These are phyloP conservation scores for Schizochytrium sp. DNA, from an alignment of 108 stramenopile species.

Conservation along the genomic window DNA sequence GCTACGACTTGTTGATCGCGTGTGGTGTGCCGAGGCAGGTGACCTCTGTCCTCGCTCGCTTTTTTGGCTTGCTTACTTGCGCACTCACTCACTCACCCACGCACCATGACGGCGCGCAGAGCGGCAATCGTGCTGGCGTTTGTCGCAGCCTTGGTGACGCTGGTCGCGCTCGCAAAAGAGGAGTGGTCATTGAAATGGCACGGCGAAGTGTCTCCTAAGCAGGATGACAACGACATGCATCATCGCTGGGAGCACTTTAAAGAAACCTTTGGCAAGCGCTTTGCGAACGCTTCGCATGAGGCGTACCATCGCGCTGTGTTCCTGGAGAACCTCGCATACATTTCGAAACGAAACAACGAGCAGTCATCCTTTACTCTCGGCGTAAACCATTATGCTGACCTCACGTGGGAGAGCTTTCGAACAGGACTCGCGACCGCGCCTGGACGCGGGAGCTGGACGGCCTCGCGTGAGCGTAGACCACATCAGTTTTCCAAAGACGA, in stretches of 20 bases:
- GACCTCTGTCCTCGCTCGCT: too few species aligned
- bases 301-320: not conserved
- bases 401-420: not conserved
- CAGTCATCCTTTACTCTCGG: not conserved
- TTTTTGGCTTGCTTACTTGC: too few species aligned
- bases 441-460: not conserved
- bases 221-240: too few species aligned
- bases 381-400: conserved; percentile 25
- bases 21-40: too few species aligned
- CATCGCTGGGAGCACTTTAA: not conserved
- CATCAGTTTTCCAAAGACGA: not conserved
- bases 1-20: too few species aligned
- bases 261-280: not conserved
- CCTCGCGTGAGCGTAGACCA: not conserved
- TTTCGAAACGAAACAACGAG: not conserved
- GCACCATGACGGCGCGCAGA: too few species aligned
- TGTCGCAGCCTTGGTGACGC: too few species aligned
- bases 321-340: not conserved
- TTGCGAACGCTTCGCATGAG: not conserved
- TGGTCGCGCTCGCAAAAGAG: too few species aligned
- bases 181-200: too few species aligned
- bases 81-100: too few species aligned
- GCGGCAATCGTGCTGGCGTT: too few species aligned
- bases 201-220: too few species aligned
- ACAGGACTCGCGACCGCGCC: conserved; percentile 23